Evolutionary conservation across 2,329 filamentous ascomycete genomes (phyloP).

Genomic region (Penicillium sp.): DNA sequence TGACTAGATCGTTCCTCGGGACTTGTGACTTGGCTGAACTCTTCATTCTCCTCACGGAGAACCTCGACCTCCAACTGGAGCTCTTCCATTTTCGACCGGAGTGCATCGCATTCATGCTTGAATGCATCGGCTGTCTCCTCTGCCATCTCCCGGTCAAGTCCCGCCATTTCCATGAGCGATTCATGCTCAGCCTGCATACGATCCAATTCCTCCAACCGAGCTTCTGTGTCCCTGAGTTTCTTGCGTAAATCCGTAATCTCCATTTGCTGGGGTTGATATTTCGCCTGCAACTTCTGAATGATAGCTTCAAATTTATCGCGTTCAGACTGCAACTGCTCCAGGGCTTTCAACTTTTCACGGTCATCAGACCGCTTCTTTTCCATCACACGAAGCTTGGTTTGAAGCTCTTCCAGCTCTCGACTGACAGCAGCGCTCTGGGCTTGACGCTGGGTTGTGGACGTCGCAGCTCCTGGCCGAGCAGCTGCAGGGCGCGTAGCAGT

Average conservation of each 20-base stretch:
- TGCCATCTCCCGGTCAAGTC: slow-evolving; percentile 91
- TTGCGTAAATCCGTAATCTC: slow-evolving; percentile 76
- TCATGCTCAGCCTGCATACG: slow-evolving; percentile 81
- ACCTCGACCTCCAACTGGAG: slow-evolving; percentile 86
- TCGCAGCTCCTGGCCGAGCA: slow-evolving; percentile 29
- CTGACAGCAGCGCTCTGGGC: slow-evolving; percentile 51
- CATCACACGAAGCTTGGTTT: slow-evolving; percentile 80
- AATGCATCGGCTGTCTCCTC: slow-evolving; percentile 85
- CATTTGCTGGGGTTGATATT: slow-evolving; percentile 80
- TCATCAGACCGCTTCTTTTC: slow-evolving; percentile 87
- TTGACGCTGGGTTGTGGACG: slow-evolving; percentile 41
- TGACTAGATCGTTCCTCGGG: slow-evolving; percentile 83
- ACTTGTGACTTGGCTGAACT: slow-evolving; percentile 80
- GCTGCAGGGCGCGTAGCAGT: slow-evolving; percentile 23
- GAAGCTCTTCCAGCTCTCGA: slow-evolving; percentile 80
- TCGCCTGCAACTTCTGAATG: slow-evolving; percentile 86
- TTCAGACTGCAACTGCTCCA: slow-evolving; percentile 70
- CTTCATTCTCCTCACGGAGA: slow-evolving; percentile 79
- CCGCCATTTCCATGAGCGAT: slow-evolving; percentile 77
- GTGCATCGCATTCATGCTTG: slow-evolving; percentile 74
- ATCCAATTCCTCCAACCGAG: slow-evolving; percentile 68
- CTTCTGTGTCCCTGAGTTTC: slow-evolving; percentile 73
- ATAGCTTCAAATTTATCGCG: slow-evolving; percentile 65
- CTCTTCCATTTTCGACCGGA: slow-evolving; percentile 78
- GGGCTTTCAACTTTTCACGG: slow-evolving; percentile 75